Percentiles rank a stretch among this genome's conserved stretches.
Conservation (phyloP, 2,329 filamentous ascomycete genomes). For the Huntiella decipiens region DNA sequence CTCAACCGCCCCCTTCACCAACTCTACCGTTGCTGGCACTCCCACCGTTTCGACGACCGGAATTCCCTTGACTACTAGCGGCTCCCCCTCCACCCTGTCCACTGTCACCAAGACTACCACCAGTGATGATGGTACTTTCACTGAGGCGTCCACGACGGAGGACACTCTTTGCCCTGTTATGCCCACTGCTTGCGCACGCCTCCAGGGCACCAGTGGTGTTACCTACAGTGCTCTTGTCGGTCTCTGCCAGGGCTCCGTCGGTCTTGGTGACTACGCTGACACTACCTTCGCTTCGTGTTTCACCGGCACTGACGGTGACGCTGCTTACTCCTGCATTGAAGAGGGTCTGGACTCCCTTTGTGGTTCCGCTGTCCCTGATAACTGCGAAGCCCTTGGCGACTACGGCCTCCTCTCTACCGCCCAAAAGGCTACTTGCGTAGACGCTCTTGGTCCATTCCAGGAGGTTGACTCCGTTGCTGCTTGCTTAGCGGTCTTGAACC, state of each 20-base stretch:
- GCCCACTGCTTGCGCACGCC: conserved; percentile 3
- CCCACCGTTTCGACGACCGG: background rate
- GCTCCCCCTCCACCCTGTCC: background rate
- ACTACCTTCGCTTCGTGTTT: conserved; percentile 3
- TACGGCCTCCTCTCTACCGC: background rate
- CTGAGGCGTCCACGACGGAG: background rate
- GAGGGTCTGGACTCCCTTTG: background rate
- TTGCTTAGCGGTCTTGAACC: conserved; percentile 2
- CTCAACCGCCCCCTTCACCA: background rate
- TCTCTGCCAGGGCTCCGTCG: background rate
- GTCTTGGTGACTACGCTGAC: conserved; percentile 1
- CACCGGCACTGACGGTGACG: background rate
- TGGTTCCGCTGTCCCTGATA: background rate
- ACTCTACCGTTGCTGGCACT: background rate
- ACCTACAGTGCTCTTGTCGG: background rate
- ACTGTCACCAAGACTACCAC: conserved; percentile 2
- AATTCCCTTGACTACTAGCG: background rate
- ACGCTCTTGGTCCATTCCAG: conserved; percentile 6
- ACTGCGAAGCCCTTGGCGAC: background rate
- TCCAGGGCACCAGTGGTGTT: background rate
- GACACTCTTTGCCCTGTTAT: background rate
- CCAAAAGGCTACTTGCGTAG: background rate
- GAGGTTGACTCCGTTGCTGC: background rate
- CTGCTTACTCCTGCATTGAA: conserved; percentile 4
- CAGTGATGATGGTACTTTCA: background rate